phyloP scores from a whole-genome alignment of 345 rosid genomes.

The Salix suchowensis region DNA sequence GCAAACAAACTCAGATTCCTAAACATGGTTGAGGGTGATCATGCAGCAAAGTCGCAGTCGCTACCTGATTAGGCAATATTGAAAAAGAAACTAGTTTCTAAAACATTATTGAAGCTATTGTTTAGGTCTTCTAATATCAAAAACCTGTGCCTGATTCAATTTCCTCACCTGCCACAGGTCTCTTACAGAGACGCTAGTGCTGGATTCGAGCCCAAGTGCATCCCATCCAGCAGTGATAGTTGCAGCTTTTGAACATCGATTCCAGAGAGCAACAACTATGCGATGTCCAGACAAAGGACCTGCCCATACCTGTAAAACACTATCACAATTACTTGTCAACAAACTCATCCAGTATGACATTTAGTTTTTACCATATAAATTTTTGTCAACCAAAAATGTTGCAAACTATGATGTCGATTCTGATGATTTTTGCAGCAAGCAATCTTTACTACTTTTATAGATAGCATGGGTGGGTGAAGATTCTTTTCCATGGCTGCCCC shows the following conservation, averaged over 20 bases:
- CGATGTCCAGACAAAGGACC: constrained; percentile 82
- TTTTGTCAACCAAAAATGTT: not conserved
- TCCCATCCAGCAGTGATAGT: constrained; percentile 71
- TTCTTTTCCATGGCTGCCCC: not conserved
- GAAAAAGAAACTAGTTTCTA: not conserved
- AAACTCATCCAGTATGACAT: not conserved
- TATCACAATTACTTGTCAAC: not conserved
- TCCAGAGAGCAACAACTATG: constrained; percentile 80
- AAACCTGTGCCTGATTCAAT: not conserved
- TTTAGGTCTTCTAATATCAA: not conserved
- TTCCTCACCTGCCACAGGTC: constrained; percentile 82
- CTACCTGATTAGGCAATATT: not conserved
- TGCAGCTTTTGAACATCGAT: constrained; percentile 64
- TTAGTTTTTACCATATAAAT: no score
- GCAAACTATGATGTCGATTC: not conserved
- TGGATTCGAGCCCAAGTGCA: constrained; percentile 65
- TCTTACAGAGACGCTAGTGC: constrained; percentile 59
- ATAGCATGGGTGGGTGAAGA: not conserved
- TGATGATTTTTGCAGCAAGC: not conserved
- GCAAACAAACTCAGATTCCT: no score
- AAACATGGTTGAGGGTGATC: no score
- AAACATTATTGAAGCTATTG: not conserved
- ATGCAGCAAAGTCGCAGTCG: not conserved
- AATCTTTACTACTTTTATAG: not conserved
- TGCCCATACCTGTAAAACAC: constrained; percentile 67